These are phyloP conservation scores for Lachnellula subtilissima DNA, from an alignment of 2,329 filamentous ascomycete genomes.

Conservation along the genomic window DNA sequence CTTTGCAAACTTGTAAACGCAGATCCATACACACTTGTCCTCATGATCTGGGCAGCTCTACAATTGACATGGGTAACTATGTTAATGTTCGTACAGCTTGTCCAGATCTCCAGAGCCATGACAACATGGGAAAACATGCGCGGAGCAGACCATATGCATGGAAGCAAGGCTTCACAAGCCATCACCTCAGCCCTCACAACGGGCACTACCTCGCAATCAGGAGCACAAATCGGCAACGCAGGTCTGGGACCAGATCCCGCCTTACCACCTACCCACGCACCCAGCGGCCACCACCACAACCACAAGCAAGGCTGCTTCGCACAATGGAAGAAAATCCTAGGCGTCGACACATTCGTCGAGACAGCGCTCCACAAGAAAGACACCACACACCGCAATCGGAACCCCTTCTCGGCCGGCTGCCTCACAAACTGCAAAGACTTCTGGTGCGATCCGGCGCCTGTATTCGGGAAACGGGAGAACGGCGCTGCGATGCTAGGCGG, in stretches of 20 bases:
- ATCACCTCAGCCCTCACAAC: slow-evolving; percentile 74
- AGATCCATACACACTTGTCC: slow-evolving; percentile 77
- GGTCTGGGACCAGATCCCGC: slow-evolving; percentile 61
- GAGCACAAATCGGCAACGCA: slow-evolving; percentile 62
- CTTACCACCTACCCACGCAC: slow-evolving; percentile 37
- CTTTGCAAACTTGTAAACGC: slow-evolving; percentile 74
- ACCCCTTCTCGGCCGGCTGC: slow-evolving; percentile 80
- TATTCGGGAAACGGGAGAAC: slow-evolving; percentile 70
- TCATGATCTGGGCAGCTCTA: slow-evolving; percentile 72
- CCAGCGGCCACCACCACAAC: slow-evolving; percentile 43
- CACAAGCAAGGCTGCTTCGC: slow-evolving; percentile 64
- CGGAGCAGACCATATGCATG: slow-evolving; percentile 59
- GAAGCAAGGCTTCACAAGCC: slow-evolving; percentile 49
- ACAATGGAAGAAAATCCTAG: slow-evolving; percentile 79
- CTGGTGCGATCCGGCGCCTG: slow-evolving; percentile 82
- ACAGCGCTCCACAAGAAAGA: slow-evolving; percentile 70
- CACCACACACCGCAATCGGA: slow-evolving; percentile 49
- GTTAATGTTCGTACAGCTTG: slow-evolving; percentile 87
- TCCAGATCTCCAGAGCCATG: slow-evolving; percentile 87
- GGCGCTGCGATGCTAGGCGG: slow-evolving; percentile 75
- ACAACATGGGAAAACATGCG: slow-evolving; percentile 98
- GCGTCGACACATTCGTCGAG: slow-evolving; percentile 89
- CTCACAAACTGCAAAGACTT: slow-evolving; percentile 94
- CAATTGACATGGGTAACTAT: slow-evolving; percentile 97
- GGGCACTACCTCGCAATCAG: slow-evolving; percentile 58